Evolutionary conservation across 305 asterid species (phyloP).

Genomic region (Fraxinus angustifolia): DNA sequence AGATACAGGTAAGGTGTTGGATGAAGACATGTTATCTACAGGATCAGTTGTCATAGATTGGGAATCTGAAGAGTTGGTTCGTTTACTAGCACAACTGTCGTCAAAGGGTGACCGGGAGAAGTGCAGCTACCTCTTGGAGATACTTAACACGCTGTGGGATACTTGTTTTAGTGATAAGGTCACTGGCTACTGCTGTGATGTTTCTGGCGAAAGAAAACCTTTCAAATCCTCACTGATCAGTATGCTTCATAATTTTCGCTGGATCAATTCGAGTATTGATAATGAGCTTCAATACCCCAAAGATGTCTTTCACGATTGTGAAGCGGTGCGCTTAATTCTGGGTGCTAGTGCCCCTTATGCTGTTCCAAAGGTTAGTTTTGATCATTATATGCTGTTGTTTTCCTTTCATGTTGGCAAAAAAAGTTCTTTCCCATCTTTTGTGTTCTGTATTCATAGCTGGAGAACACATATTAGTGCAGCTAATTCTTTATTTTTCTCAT

Average conservation of each 20-base stretch:
- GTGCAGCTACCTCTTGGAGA: constrained; percentile 69
- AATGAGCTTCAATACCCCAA: constrained; percentile 60
- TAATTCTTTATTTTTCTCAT: neutral
- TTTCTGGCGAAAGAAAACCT: constrained; percentile 46
- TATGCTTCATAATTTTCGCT: constrained; percentile 53
- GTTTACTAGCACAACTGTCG: constrained; percentile 52
- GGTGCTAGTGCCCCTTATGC: constrained; percentile 74
- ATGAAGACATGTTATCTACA: constrained; percentile 32
- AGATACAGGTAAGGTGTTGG: constrained; percentile 29
- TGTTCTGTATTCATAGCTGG: constrained; percentile 17
- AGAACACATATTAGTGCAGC: neutral
- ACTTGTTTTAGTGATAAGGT: constrained; percentile 60
- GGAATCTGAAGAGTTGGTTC: constrained; percentile 71
- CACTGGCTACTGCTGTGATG: constrained; percentile 43
- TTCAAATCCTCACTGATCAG: constrained; percentile 53
- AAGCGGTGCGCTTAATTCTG: constrained; percentile 59
- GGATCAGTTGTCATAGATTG: constrained; percentile 54
- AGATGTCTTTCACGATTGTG: constrained; percentile 79
- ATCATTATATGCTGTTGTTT: neutral
- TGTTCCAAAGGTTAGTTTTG: constrained; percentile 58
- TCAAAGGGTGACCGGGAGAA: constrained; percentile 51
- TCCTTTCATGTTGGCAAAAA: neutral
- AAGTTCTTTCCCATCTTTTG: constrained; percentile 11
- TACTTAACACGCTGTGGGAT: constrained; percentile 87
- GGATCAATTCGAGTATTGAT: constrained; percentile 64